Conservation (phyloP, 163 green algal genomes). For the Scenedesmus sp. region DNA sequence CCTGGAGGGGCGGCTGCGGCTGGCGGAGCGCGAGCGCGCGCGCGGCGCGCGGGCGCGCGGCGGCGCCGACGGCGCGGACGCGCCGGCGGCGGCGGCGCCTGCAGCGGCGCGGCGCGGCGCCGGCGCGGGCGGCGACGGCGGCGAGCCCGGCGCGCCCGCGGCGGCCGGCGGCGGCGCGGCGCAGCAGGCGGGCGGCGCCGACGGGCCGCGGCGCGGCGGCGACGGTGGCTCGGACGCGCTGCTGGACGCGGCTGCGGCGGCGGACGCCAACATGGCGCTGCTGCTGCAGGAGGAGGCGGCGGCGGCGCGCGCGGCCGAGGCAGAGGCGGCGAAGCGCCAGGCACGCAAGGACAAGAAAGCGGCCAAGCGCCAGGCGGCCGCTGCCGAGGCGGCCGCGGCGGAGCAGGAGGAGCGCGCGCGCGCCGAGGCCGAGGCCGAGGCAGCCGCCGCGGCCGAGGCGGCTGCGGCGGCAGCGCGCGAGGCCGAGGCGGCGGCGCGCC, state of each 20-base stretch:
- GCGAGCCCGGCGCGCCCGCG: conserved; percentile 4
- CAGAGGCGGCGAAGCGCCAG: conserved; percentile 41
- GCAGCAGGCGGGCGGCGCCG: neutral
- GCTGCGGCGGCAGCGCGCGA: no score
- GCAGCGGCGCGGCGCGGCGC: neutral
- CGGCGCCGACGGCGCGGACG: neutral
- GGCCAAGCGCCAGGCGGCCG: conserved; percentile 4
- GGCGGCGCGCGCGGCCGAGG: conserved; percentile 12
- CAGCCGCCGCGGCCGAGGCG: no score
- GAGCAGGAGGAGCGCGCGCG: no score
- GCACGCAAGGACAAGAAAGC: conserved; percentile 27
- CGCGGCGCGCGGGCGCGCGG: neutral
- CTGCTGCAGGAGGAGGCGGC: conserved; percentile 68
- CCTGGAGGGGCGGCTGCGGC: conserved; percentile 67
- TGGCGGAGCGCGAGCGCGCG: conserved; percentile 73
- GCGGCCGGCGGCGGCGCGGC: neutral
- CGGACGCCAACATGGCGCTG: conserved; percentile 69
- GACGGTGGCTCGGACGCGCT: conserved; percentile 32
- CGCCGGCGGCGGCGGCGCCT: neutral
- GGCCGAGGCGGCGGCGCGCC: no score
- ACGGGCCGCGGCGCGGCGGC: neutral
- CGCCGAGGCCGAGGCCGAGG: no score
- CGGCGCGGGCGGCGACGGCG: neutral
- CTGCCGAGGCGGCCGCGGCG: no score
- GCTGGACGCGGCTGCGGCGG: conserved; percentile 50